These are phyloP conservation scores for Talinum fruticosum DNA, from an alignment of 148 eudicot genomes.

Conservation along the genomic window DNA sequence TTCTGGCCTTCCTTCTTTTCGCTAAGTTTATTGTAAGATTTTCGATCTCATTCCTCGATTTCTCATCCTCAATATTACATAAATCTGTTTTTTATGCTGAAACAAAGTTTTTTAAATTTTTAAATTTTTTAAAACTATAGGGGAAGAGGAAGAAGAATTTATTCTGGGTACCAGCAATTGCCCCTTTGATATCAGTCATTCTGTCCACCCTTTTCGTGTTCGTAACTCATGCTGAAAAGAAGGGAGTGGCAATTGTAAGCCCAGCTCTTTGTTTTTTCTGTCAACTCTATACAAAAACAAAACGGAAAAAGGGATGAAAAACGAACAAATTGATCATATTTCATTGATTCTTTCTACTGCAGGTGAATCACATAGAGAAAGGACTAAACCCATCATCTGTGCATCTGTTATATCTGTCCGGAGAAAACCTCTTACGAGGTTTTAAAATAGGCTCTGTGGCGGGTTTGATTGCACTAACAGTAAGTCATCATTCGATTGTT, in stretches of 20 bases:
- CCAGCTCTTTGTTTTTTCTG: not conserved
- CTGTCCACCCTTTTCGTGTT: conserved; percentile 56
- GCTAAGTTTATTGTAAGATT: conserved; percentile 69
- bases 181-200: conserved; percentile 50
- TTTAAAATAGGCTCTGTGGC: conserved; percentile 71
- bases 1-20: conserved; percentile 64
- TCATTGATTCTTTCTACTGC: not conserved
- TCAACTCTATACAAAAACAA: not conserved
- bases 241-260: conserved; percentile 63
- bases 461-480: conserved; percentile 76
- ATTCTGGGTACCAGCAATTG: conserved; percentile 65
- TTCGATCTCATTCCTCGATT: not conserved
- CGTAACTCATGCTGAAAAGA: conserved; percentile 52
- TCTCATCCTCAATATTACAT: not conserved
- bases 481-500: conserved; percentile 25
- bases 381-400: conserved; percentile 63
- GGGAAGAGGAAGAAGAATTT: conserved; percentile 53
- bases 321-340: not conserved
- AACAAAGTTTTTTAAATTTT: not conserved
- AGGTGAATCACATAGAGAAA: conserved; percentile 70
- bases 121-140: no score
- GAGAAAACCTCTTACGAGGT: conserved; percentile 56
- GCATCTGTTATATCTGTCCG: conserved; percentile 51
- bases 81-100: not conserved
- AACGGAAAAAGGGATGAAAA: not conserved